phyloP scores from a whole-genome alignment of 2,329 filamentous ascomycete species.

The Pseudovirgaria hyperparasitica region DNA sequence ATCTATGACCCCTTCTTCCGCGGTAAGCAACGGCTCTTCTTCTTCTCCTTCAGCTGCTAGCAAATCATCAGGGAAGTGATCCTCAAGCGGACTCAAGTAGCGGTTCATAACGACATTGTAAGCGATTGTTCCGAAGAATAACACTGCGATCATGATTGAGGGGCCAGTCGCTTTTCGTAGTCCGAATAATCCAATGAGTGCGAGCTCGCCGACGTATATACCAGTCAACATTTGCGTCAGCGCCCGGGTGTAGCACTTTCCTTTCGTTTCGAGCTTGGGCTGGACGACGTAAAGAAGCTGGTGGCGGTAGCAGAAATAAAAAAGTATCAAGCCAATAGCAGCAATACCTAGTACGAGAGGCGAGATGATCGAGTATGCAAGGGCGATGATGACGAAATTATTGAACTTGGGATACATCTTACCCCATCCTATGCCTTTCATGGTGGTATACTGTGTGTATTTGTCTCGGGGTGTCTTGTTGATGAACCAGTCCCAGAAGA shows the following conservation, averaged over 20 bases:
- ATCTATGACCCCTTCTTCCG: constrained; percentile 19
- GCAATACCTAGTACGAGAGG: constrained; percentile 77
- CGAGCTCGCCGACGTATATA: constrained; percentile 70
- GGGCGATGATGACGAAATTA: constrained; percentile 39
- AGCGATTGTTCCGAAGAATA: constrained; percentile 19
- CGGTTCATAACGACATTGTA: constrained; percentile 22
- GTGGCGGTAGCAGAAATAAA: constrained; percentile 83
- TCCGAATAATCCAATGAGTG: constrained; percentile 72
- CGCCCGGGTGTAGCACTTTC: constrained; percentile 75
- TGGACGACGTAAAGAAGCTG: constrained; percentile 82
- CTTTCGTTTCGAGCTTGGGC: constrained; percentile 72
- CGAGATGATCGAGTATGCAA: constrained; percentile 77
- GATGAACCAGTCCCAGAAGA: constrained; percentile 60
- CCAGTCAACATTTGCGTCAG: constrained; percentile 77
- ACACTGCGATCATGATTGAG: constrained; percentile 15
- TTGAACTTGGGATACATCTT: constrained; percentile 28
- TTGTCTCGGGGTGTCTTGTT: constrained; percentile 53
- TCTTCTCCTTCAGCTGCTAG: constrained; percentile 13
- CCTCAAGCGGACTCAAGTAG: constrained; percentile 21
- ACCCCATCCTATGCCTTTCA: constrained; percentile 25
- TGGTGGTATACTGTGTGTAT: constrained; percentile 19
- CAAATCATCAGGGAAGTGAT: constrained; percentile 21
- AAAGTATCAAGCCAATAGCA: constrained; percentile 61
- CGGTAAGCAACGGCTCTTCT: constrained; percentile 14
- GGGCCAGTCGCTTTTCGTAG: constrained; percentile 20